Conservation (phyloP, 192 early-diverging fungal species). For the Coemansia sp. region DNA sequence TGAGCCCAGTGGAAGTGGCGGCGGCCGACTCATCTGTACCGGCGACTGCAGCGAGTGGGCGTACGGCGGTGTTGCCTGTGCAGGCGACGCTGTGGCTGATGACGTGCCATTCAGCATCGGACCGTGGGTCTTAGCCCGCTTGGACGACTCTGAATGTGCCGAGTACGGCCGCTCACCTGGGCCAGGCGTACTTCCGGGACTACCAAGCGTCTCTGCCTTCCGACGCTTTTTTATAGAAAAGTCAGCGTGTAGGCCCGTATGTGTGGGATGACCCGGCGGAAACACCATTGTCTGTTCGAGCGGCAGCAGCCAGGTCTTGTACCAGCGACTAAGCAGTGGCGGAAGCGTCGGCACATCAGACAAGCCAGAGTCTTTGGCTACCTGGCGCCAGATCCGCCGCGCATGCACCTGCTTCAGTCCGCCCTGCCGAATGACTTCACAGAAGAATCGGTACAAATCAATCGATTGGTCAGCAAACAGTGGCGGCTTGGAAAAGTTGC, state of each 20-base stretch:
- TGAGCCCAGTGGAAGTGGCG: conserved; percentile 15
- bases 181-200: conserved; percentile 45
- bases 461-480: conserved; percentile 38
- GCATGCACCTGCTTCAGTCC: conserved; percentile 52
- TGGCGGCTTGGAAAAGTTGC: conserved; percentile 44
- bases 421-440: conserved; percentile 46
- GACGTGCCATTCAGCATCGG: conserved; percentile 25
- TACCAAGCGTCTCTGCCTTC: conserved; percentile 35
- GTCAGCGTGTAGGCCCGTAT: conserved; percentile 48
- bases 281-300: conserved; percentile 51
- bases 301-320: conserved; percentile 53
- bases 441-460: conserved; percentile 48
- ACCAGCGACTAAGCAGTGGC: conserved; percentile 54
- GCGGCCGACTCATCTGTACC: conserved; percentile 10
- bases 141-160: conserved; percentile 25
- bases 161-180: conserved; percentile 36
- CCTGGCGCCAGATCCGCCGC: conserved; percentile 48
- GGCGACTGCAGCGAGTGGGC: conserved; percentile 16
- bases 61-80: conserved; percentile 28
- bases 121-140: conserved; percentile 39
- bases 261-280: conserved; percentile 49
- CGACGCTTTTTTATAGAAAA: conserved; percentile 52
- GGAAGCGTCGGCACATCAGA: conserved; percentile 47
- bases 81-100: conserved; percentile 31
- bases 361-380: conserved; percentile 47